These are phyloP conservation scores for Kodamaea nitidulidarum DNA, from an alignment of 805 yeast species.

Conservation along the genomic window DNA sequence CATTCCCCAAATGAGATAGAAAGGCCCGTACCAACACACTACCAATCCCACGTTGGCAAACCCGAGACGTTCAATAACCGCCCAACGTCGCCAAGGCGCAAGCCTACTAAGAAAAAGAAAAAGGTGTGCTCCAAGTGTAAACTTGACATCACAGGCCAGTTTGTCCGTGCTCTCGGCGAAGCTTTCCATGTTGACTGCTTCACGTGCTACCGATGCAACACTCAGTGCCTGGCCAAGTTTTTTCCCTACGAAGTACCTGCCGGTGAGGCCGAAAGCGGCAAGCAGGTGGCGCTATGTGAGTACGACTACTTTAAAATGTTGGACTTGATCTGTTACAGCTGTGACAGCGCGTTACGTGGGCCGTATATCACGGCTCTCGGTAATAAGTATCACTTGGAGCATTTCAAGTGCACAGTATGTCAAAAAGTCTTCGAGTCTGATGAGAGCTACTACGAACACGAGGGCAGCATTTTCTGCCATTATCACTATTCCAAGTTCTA, in stretches of 20 bases:
- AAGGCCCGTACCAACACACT: constrained; percentile 1
- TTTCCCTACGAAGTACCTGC: constrained; percentile 65
- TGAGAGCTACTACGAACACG: constrained; percentile 88
- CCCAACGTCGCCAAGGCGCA: neutral
- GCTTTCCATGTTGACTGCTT: constrained; percentile 88
- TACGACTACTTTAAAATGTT: constrained; percentile 85
- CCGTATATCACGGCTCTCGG: constrained; percentile 93
- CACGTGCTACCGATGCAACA: constrained; percentile 78
- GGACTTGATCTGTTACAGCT: constrained; percentile 79
- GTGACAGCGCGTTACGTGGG: constrained; percentile 83
- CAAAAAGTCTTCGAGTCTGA: constrained; percentile 82
- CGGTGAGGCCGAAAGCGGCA: constrained; percentile 24
- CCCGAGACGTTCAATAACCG: neutral
- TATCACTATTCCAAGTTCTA: constrained; percentile 82
- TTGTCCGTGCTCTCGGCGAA: constrained; percentile 77
- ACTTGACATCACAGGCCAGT: constrained; percentile 52
- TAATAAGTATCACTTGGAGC: constrained; percentile 88
- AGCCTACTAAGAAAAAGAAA: constrained; percentile 17
- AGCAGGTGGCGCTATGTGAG: constrained; percentile 71
- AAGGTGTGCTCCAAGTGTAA: constrained; percentile 38
- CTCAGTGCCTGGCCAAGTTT: constrained; percentile 78
- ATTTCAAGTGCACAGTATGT: constrained; percentile 88
- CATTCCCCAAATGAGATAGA: neutral
- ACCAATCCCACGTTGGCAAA: constrained; percentile 1
- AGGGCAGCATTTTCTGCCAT: constrained; percentile 80